Evolutionary conservation across 768 basidiomycete genomes (phyloP).

Genomic region (Sporobolomyces phaffii): DNA sequence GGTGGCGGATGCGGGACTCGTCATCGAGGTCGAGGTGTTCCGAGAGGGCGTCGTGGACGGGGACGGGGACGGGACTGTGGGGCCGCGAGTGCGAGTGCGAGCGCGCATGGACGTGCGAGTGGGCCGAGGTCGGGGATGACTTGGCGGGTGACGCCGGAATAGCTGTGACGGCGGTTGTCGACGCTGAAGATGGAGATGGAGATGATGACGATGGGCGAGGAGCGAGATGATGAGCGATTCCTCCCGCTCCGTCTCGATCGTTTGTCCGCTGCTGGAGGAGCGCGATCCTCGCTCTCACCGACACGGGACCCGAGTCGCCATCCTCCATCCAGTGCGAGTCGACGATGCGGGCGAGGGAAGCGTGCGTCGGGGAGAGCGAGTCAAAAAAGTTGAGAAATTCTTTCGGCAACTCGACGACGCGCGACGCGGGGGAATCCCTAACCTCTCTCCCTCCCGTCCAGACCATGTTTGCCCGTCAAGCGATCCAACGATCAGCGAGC

Average conservation of each 20-base stretch:
- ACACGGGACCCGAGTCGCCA: neutral
- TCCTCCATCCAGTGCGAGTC: neutral
- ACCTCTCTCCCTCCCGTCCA: neutral
- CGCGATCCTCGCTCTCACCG: conserved; percentile 10
- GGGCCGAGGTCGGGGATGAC: neutral
- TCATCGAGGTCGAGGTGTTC: neutral
- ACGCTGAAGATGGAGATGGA: neutral
- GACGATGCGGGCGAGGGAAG: too few relatives aligned
- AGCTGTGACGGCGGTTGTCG: neutral
- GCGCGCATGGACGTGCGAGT: neutral
- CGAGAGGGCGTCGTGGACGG: too few relatives aligned
- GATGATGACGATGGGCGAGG: neutral
- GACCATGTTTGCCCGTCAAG: conserved; percentile 23
- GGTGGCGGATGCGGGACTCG: neutral
- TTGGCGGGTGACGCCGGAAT: neutral
- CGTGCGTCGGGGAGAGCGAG: neutral
- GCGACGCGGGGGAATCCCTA: too few relatives aligned
- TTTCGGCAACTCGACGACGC: neutral
- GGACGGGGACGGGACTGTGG: too few relatives aligned
- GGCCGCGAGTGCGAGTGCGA: neutral
- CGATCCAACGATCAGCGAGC: conserved; percentile 14
- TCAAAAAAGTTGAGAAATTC: neutral
- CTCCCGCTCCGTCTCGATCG: too few relatives aligned
- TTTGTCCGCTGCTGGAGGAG: conserved; percentile 26
- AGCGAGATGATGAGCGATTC: neutral